A percentile compares a stretch with the other conserved stretches of the same genome.
Conservation (phyloP, 2,329 filamentous ascomycete species). For the Calonectria naviculata region DNA sequence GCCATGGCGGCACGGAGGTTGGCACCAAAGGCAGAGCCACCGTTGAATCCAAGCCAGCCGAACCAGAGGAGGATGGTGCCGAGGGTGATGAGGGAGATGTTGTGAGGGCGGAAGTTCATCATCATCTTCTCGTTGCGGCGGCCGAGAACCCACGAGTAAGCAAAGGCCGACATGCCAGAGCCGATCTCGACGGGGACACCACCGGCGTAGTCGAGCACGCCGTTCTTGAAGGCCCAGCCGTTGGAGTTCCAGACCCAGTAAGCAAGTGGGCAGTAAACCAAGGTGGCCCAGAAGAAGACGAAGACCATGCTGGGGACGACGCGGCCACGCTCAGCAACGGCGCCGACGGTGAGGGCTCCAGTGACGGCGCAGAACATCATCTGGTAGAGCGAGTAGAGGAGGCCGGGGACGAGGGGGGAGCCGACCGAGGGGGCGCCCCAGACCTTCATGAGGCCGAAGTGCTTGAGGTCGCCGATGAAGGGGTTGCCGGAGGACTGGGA, state of each 20-base stretch:
- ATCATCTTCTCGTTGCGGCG: conserved; percentile 99
- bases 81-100: conserved; percentile 96
- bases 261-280: conserved; percentile 96
- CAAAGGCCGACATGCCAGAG: conserved; percentile 91
- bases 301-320: conserved; percentile 96
- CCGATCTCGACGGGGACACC: conserved; percentile 97
- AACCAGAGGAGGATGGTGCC: conserved; percentile 98
- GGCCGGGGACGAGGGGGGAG: conserved; percentile 86
- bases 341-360: conserved; percentile 89
- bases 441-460: conserved; percentile 90
- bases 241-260: conserved; percentile 98
- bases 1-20: conserved; percentile 96
- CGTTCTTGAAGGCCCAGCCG: conserved; percentile 91
- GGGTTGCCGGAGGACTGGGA: conserved; percentile 83
- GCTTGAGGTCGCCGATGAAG: conserved; percentile 90
- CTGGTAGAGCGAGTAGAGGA: conserved; percentile 97
- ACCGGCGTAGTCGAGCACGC: conserved; percentile 95
- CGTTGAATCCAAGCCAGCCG: conserved; percentile 99
- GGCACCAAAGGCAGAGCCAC: conserved; percentile 91
- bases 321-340: conserved; percentile 93
- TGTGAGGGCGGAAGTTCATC: conserved; percentile 99
- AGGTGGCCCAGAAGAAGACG: conserved; percentile 93
- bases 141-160: conserved; percentile 95
- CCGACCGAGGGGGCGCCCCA: conserved; percentile 88
- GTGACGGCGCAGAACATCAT: conserved; percentile 98